Evolutionary conservation across 2,329 filamentous ascomycete genomes (phyloP), one percentile per base, ranked within the genome.

Genomic region (Chrysoporthe cubensis): DNA sequence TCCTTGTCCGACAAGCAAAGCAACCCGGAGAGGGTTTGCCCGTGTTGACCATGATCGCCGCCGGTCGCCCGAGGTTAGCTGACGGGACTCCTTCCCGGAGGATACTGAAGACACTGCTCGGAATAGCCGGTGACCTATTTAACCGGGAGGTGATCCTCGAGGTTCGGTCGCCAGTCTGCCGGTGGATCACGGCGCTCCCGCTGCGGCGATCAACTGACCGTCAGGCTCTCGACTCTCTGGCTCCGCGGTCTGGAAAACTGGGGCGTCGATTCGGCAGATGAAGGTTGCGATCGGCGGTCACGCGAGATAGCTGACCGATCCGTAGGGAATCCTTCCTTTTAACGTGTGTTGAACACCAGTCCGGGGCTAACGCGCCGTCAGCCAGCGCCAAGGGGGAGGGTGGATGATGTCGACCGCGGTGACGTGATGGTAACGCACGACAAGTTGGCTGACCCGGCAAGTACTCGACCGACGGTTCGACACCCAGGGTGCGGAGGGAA

Each of bases 11-110:
- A 56, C 69, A 70, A 34, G 69, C 66, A 64, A 69, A 69, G 50
- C 69, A 70, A 32, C 69, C 69, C 32, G 69, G 69, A 18, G 69
- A 70, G 21, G 69, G 69, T 58, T 70, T 70, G 21, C 69, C 69
- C 2, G 69, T 70, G 62, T 70, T 70, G 56, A 70, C 69, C 69
- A 70, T 70, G 34, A 26, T 65, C 37, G 16, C 16, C 37, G 66
- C 42, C 52, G 50, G 48, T 26, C 46, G 21, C 21, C 26, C 40
- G n/a, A 32, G 26, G 34, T 34, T 8, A 32, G 34, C 11, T 9
- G 37, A 46, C 50, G 21, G 18, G 34, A 43, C 21, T 32, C 16
- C 26, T 46, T 16, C 32, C 42, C 13, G 43, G 44, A 8, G 37
- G 6, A 4, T 16, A 32, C 46, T 54, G 13, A 54, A 21, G 32